Base-by-base conservation (phyloP, 2,329 filamentous ascomycete species). In the Colletotrichum abscissum region DNA sequence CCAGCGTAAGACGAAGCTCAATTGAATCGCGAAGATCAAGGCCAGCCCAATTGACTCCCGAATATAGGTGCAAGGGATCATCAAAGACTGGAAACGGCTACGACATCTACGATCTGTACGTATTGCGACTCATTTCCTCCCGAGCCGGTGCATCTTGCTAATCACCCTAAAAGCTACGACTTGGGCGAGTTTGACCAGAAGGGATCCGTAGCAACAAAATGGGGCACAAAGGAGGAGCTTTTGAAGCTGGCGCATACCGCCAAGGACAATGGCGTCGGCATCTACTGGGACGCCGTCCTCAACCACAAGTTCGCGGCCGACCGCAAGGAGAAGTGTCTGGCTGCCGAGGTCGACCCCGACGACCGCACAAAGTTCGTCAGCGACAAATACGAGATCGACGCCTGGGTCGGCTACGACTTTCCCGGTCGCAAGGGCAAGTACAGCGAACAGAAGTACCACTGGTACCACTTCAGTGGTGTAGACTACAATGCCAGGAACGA, bases 251-350 rank as follows among this genome's bases (percentile, higher is more conserved):
- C 85, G 11, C 80, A 84, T 28, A 83, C 85, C 8, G 91, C 91
- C 3, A 87, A 89, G 60, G 83, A 89, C 28, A 78, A 87, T 52
- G 89, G 87, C 0, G 85, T 94, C 7, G 89, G 89, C 0, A 80
- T 94, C 1, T 90, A 93, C 76, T 94, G 91, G 89, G 93, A 94
- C 80, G 91, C 92, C 2, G 92, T 94, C 1, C 84, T 94, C 38
- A 94, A 94, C 78, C 93, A 94, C 81, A 93, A 93, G 79, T 92
- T 92, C n/a, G 92, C 89, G 3, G 92, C 92, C 19, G 92, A 94
- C 79, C 87, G 85, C 64, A 90, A 87, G 30, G 92, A 94, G 79
- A 87, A 87, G 67, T 92, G 90, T 69, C 82, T 84, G 72, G 91
- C 90, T 1, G 86, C 92, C 57, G 90, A 92, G 79, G 92, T 94